Evolutionary conservation across 139 green algal species (phyloP), one percentile per base, ranked within the genome.

Genomic region (Desmodesmus armatus): DNA sequence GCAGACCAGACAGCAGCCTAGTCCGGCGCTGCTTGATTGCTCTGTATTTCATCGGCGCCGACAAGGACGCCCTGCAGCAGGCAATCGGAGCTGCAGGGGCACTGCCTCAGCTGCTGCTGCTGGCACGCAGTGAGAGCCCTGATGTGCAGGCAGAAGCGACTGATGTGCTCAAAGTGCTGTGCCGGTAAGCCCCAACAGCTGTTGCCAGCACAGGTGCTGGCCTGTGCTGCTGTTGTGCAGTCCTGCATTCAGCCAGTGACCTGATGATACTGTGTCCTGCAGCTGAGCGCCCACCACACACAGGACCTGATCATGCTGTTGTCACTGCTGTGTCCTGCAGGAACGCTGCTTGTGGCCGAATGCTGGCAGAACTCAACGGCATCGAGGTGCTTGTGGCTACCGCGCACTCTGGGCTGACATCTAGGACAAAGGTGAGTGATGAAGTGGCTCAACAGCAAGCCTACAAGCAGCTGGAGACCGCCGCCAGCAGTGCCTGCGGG

Each of bases 31-130:
- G 87, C 73, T 63, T 94, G 77, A 85, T 94, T 39, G 84, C 84
- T 5, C 82, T 94, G 29, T 94, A 92, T 74, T 94, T 92, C 80
- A 90, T 94, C 33, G 90, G 88, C 25, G 90, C 90, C 33, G 90
- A 94, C 66, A 91, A 91, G 72, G 79, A 87, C 27, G 67, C 83
- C 39, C 78, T 94, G 31, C 90, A 94, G 87, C 44, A 41, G 23
- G 67, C 65, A 15, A 90, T 94, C 35, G 80, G 80, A 11, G 66
- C 74, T 17, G 63, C 74, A 41, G 90, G 89, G 15, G 88, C 87
- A 17, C 53, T 92, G 19, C 76, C 65, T 4, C 29, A 41, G 19
- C 55, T 87, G 25, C 47, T 94, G 31, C 47, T 31, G 23, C 84
- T 94, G 23, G 89, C 84, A 75, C 31, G 62, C 70, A 86, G 62